Evolutionary conservation across 1,284 basidiomycete species (phyloP).

Genomic region (Ceratobasidium sp.): DNA sequence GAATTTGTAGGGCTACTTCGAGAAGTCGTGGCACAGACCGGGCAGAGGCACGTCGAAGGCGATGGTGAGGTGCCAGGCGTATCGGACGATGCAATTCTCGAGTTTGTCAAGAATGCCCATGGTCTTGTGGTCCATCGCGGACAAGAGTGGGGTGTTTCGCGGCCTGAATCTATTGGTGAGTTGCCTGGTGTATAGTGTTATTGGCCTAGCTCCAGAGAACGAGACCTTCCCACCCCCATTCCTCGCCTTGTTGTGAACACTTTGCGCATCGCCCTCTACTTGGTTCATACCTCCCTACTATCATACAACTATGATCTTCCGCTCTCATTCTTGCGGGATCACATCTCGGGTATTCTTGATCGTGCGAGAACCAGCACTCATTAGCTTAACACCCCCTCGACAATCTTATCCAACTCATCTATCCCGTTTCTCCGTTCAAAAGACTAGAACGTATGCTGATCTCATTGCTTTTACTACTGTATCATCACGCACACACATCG

Average conservation of each 20-base stretch:
- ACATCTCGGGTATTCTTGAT: constrained; percentile 17
- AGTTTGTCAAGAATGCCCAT: constrained; percentile 93
- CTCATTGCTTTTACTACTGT: neutral
- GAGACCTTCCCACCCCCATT: constrained; percentile 34
- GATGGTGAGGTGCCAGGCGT: constrained; percentile 53
- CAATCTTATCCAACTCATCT: constrained; percentile 9
- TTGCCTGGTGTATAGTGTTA: constrained; percentile 47
- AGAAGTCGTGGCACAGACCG: constrained; percentile 50
- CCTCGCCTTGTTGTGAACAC: constrained; percentile 38
- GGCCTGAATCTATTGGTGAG: constrained; percentile 71
- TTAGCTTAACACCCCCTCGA: neutral
- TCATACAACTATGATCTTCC: neutral
- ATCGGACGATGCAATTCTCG: constrained; percentile 69
- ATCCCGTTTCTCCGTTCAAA: constrained; percentile 29
- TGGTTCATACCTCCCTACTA: constrained; percentile 12
- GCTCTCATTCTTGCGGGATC: constrained; percentile 1
- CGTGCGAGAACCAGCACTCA: neutral
- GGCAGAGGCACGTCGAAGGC: constrained; percentile 55
- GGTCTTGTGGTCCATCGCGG: constrained; percentile 85
- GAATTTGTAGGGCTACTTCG: constrained; percentile 46
- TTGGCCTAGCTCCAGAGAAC: neutral
- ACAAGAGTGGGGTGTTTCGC: constrained; percentile 71
- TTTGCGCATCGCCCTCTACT: constrained; percentile 40
- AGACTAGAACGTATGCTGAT: constrained; percentile 15
- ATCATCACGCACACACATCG: neutral